Percentiles rank a stretch among this genome's conserved stretches.
Conservation (phyloP, 2,329 filamentous ascomycete genomes). For the Stachybotrys chartarum region DNA sequence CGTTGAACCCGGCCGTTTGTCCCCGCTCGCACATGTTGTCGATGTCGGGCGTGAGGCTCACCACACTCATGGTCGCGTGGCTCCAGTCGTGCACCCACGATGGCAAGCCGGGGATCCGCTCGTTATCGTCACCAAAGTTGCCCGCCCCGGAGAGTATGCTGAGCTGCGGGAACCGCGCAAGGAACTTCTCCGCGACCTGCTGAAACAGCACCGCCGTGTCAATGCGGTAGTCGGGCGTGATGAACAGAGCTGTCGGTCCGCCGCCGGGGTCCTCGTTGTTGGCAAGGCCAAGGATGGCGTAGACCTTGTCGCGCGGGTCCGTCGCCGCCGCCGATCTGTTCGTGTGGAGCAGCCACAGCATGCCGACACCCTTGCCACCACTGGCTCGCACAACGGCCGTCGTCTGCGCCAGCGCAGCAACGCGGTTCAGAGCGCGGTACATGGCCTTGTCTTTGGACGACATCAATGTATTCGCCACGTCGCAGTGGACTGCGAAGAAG, state of each 20-base stretch:
- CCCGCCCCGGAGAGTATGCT: background rate
- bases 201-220: background rate
- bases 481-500: background rate
- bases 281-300: background rate
- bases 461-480: background rate
- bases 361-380: background rate
- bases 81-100: slow-evolving; percentile 1
- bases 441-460: background rate
- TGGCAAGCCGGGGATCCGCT: background rate
- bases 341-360: background rate
- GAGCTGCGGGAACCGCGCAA: background rate
- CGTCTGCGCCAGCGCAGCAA: background rate
- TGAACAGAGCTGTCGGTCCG: background rate
- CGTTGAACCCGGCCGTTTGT: background rate
- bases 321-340: background rate
- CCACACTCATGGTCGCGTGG: background rate
- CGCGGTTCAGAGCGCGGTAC: background rate
- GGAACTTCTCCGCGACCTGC: slow-evolving; percentile 1
- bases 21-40: background rate
- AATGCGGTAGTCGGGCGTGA: background rate
- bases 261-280: background rate
- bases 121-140: background rate
- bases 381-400: background rate
- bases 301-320: background rate
- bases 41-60: background rate